Base-by-base conservation (phyloP, 257 asterid species). In the Solanum tarapatanum region DNA sequence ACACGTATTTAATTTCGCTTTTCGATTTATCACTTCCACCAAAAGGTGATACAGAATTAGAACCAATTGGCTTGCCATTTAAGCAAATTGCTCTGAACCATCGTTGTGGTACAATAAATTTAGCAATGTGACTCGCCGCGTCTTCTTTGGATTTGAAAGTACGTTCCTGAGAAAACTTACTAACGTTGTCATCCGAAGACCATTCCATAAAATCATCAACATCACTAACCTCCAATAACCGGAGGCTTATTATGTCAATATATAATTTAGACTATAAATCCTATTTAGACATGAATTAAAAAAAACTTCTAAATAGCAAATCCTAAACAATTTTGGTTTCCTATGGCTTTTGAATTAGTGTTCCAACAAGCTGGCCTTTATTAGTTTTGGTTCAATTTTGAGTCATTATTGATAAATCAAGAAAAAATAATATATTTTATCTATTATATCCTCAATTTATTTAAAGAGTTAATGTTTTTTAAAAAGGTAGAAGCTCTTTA, bases 21-120 rank as follows among this genome's bases (percentile, higher is more conserved):
- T 96, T 91, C 83, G 95, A 92, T 1, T 23, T 58, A 19, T 93
- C 96, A 91, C 1, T 23, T 41, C 17, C 92, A 0, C 87, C 16
- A 12, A 69, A 82, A 39, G 94, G 94, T 8, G 80, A 87, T n/a
- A 94, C 94, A 6, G 90, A 62, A 23, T 94, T 48, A 19, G 89
- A 77, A 4, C 96, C 98, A 66, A 94, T 91, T 3, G 92, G 87
- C 77, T 90, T 93, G 21, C 92, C 92, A 43, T 87, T 83, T 11
- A 93, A 35, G 91, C 96, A 95, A 32, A 94, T 95, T 72, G 94
- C 94, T 69, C 72, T 88, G 86, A 55, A 73, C 95, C 94, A 95
- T 8, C 98, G 96, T 45, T 90, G 95, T 16, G 80, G 79, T 39
- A 92, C 33, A 2, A 85, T 91, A 24, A 3, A 43, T n/a, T n/a